Percentiles rank a stretch among this genome's conserved stretches.
These are phyloP conservation scores for Pseudogymnoascus pannorum DNA, from an alignment of 2,329 filamentous ascomycete species.

Conservation along the genomic window DNA sequence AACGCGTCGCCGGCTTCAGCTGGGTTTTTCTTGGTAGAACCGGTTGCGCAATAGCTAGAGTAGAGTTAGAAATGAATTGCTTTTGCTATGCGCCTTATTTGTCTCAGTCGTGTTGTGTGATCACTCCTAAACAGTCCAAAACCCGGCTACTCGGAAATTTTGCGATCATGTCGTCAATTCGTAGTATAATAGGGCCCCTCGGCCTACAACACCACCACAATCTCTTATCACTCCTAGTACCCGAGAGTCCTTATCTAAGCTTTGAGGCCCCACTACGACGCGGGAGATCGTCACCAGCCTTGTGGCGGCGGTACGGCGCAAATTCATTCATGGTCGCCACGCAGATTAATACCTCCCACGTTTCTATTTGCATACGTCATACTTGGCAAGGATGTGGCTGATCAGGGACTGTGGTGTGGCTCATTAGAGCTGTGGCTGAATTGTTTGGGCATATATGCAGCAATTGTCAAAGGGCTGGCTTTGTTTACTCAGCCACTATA, in stretches of 20 bases:
- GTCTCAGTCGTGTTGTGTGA: constrained; percentile 16
- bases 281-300: not conserved
- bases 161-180: constrained; percentile 15
- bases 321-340: constrained; percentile 1
- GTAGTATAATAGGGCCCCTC: constrained; percentile 13
- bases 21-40: no score
- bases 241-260: constrained; percentile 17
- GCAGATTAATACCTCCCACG: not conserved
- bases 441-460: not conserved
- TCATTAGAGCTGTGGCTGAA: not conserved
- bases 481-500: not conserved
- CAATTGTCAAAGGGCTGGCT: not conserved
- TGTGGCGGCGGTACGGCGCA: constrained; percentile 1
- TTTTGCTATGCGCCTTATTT: no score
- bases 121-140: constrained; percentile 15
- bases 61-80: no score
- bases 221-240: constrained; percentile 18
- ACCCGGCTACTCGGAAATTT: constrained; percentile 15
- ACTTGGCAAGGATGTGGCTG: not conserved
- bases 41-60: no score
- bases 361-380: not conserved
- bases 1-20: no score
- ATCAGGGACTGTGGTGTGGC: not conserved
- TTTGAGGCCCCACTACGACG: constrained; percentile 13
- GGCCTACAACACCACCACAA: constrained; percentile 17